Base-by-base conservation (phyloP, 129 eudicot genomes). In the Flaveria bidentis region DNA sequence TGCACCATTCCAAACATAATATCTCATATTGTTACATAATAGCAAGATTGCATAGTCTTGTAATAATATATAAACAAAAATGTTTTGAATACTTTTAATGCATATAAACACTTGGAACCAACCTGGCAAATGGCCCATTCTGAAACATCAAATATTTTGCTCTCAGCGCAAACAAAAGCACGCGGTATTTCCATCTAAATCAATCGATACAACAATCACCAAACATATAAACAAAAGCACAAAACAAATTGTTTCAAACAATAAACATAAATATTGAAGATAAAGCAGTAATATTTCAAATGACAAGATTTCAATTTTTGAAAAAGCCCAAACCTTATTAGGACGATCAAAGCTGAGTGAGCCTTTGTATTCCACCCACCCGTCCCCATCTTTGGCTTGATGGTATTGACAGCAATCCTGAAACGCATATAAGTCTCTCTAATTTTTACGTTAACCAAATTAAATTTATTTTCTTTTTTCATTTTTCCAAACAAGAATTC, bases 81-180 rank as follows among this genome's bases (percentile, higher is more conserved):
- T 25, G 4, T 22, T 60, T 44, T 30, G 36, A 30, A 15, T 46
- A 23, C 30, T 23, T 44, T 25, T 45, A 17, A 9, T 18, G 12
- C 67, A 76, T 14, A 61, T 69, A 49, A 33, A 44, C 17, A 61
- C 41, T 4, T 36, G 47, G 7, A 73, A 82, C 86, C 66, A 50
- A 94, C 98, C 98, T 94, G 98, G 80, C 98, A 94, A 67, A 91
- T 91, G 56, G 97, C 98, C 98, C 98, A 94, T 80, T 94, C 98
- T 5, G 98, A 94, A 60, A 94, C 98, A 78, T 94, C 98, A 84
- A 91, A 94, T n/a, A 94, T 91, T 78, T 83, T 94, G 90, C 90
- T 87, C 82, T 94, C 98, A 36, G 98, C 97, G 82, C 98, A 94
- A 53, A 94, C 98, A 83, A 91, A 94, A 78, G 97, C 97, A 57